Conservation (phyloP, 129 eudicot genomes). For the Pseudognaphalium luteoalbum region DNA sequence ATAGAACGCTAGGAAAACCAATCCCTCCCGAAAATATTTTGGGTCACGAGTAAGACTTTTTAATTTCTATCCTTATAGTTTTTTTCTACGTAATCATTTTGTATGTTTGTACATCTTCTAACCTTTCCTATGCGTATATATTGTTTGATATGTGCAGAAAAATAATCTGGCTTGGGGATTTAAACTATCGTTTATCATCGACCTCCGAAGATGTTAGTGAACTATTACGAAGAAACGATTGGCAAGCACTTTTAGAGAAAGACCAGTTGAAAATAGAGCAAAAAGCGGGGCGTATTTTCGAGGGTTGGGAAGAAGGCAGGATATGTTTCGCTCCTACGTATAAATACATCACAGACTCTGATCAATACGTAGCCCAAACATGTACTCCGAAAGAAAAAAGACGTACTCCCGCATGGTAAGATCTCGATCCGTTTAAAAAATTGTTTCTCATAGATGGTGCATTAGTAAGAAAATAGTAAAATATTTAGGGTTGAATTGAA, state of each 20-base stretch:
- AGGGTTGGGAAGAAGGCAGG: constrained; percentile 90
- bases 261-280: constrained; percentile 89
- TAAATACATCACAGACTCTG: constrained; percentile 69
- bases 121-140: neutral
- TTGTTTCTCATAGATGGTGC: neutral
- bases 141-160: constrained; percentile 42
- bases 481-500: neutral
- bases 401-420: constrained; percentile 92
- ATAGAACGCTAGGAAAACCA: constrained; percentile 40
- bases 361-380: constrained; percentile 59
- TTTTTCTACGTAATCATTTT: neutral
- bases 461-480: neutral
- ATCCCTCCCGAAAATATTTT: constrained; percentile 53
- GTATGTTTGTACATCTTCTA: constrained; percentile 3
- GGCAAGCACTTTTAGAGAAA: constrained; percentile 74
- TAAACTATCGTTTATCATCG: constrained; percentile 75
- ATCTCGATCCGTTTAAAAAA: neutral
- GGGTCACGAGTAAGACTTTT: constrained; percentile 74
- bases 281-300: constrained; percentile 71
- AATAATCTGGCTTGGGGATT: constrained; percentile 87
- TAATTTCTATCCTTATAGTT: neutral
- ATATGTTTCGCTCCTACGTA: constrained; percentile 88
- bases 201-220: constrained; percentile 44
- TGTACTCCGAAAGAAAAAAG: constrained; percentile 61
- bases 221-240: constrained; percentile 53